These are phyloP conservation scores for Naganishia randhawae DNA, from an alignment of 768 basidiomycete species.

Conservation along the genomic window DNA sequence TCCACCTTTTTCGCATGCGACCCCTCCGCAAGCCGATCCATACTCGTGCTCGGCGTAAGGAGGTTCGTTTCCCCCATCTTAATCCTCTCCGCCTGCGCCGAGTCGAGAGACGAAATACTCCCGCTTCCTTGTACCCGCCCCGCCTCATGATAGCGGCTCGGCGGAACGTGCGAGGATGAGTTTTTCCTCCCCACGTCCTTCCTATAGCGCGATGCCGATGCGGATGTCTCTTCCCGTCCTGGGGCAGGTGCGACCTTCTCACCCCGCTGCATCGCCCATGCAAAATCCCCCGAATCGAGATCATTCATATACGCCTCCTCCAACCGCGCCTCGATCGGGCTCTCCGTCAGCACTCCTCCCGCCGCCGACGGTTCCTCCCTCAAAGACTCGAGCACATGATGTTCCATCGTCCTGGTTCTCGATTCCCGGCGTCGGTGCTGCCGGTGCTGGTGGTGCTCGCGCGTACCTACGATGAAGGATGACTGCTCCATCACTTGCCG, in stretches of 20 bases:
- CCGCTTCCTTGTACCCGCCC: background rate
- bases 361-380: background rate
- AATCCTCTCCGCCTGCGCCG: conserved; percentile 15
- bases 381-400: background rate
- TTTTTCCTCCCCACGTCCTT: too few species aligned
- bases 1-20: background rate
- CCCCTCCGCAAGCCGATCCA: conserved; percentile 17
- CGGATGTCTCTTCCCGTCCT: too few species aligned
- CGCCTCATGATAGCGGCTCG: background rate
- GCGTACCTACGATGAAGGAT: conserved; percentile 9
- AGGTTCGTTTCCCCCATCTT: conserved; percentile 22
- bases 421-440: conserved; percentile 12
- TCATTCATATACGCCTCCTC: conserved; percentile 29
- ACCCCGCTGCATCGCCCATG: conserved; percentile 29
- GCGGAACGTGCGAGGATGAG: too few species aligned
- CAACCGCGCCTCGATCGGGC: conserved; percentile 31
- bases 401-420: conserved; percentile 6
- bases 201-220: too few species aligned
- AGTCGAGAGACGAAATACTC: conserved; percentile 23
- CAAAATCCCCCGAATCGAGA: conserved; percentile 26
- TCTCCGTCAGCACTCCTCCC: background rate
- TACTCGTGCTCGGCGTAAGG: conserved; percentile 29
- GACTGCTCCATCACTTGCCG: background rate
- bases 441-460: too few species aligned
- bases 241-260: conserved; percentile 37